Base-by-base conservation (phyloP, 2,329 filamentous ascomycete species). In the Calonectria naviculata region DNA sequence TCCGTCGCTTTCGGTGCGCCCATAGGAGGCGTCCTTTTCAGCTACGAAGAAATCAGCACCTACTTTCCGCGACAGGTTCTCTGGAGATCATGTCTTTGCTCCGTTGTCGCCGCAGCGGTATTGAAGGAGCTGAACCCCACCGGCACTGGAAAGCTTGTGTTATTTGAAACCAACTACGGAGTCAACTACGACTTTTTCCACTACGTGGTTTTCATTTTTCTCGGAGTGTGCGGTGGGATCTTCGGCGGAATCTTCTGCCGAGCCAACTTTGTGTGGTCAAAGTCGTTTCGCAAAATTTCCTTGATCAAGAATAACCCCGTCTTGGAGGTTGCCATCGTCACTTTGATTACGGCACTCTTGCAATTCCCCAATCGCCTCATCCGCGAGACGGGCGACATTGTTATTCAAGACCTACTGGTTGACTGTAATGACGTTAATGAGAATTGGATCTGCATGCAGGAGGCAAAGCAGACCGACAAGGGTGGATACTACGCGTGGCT, bases 1-100 rank as follows among this genome's bases (percentile, higher is more conserved):
- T 75, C 73, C 0, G 72, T 75, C 0, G 73, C 73, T 6, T 75
- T 75, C 1, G 73, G 73, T 0, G 73, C 73, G 13, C 73, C 73
- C 0, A 71, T 75, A 0, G 73, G 73, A 13, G 72, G 73, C 0
- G 73, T 75, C 0, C 70, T 75, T 0, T 75, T 75, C 46, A 75
- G 73, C 41, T 75, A 71, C 3, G 73, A 75, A 21, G 73, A 75
- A 13, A 75, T 74, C 21, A 75, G 73, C 65, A 75, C 73, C 2
- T 74, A 74, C 13, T 75, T 75, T 17, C 73, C 73, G 0, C 70
- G 72, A 1, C 38, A 65, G 0, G 70, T 74, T 0, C 73, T 75
- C 1, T 74, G 72, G 72, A 15, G 67, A 5, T 71, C 67, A 1
- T 74, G 72, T 10, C 67, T 75, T 5, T 75, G 72, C 13, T 75